Evolutionary conservation across 2,329 filamentous ascomycete species (phyloP), one percentile per base, ranked within the genome.

Genomic region (Fusarium xylarioides): DNA sequence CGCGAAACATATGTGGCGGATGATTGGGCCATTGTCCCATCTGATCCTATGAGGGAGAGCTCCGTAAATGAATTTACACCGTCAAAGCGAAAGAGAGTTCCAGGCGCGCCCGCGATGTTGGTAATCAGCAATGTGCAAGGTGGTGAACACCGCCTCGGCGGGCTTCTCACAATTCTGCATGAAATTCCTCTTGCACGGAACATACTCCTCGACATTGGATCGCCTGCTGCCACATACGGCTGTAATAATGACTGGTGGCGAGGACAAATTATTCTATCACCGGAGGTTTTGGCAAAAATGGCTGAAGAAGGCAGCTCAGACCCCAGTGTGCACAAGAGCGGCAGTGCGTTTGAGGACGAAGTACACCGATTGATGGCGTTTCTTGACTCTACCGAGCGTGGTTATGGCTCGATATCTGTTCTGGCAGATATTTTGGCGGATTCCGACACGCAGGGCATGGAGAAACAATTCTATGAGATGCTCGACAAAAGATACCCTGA

Each of bases 341-440:
- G 79, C 79, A 53, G 79, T 18, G 79, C 83, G 23, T 83, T 89
- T 65, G 79, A 82, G 57, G 84, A 89, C 30, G 90, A 91, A 77
- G 72, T 91, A 4, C 90, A 91, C 72, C 87, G 90, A 19, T 79
- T 92, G 10, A 86, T 92, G 82, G 90, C 89, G 15, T 91, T 92
- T 68, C 83, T 92, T 7, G 90, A 91, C 63, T 82, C 80, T 15
- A 90, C 89, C 0, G 87, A 91, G 32, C 85, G 90, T 47, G 87
- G 86, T 47, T 91, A 91, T 71, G 90, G 88, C 19, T 88, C 86
- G 1, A 85, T 85, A 28, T 87, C 89, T 62, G 80, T 82, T 10
- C 78, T 91, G 11, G 78, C 82, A 9, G 80, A 84, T 18, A 71
- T 63, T 11, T 42, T 82, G 37, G 79, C 81, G 18, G 79, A 83